Evolutionary conservation across 768 basidiomycete genomes (phyloP).

Genomic region (Xerocomellus dryophilus): DNA sequence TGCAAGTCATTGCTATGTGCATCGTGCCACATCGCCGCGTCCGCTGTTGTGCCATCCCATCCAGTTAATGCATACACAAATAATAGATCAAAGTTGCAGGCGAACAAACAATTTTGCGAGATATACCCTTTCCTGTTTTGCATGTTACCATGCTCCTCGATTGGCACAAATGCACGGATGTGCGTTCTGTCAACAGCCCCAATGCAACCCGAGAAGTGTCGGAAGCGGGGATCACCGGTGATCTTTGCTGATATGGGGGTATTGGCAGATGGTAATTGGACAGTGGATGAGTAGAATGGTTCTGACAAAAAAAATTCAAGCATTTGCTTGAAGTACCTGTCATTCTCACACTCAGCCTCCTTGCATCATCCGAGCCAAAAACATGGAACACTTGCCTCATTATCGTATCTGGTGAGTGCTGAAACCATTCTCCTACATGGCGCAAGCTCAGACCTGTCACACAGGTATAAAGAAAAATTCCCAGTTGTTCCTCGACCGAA

Average conservation of each 20-base stretch:
- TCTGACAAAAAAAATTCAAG: conserved; percentile 1
- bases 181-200: background rate
- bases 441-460: too few relatives aligned
- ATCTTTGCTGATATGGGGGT: background rate
- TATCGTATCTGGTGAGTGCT: too few relatives aligned
- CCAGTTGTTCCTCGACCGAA: too few relatives aligned
- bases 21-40: conserved; percentile 11
- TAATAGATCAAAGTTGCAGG: conserved; percentile 14
- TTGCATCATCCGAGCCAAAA: too few relatives aligned
- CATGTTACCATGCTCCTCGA: conserved; percentile 2
- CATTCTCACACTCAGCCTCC: too few relatives aligned
- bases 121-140: conserved; percentile 14
- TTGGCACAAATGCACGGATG: background rate
- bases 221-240: background rate
- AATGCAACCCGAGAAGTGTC: conserved; percentile 1
- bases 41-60: conserved; percentile 16
- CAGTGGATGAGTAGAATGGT: conserved; percentile 1
- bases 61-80: conserved; percentile 15
- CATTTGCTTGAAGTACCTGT: conserved; percentile 15
- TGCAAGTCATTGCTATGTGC: conserved; percentile 2
- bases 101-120: conserved; percentile 20
- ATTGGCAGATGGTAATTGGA: background rate
- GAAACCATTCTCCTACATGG: too few relatives aligned
- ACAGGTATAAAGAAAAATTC: too few relatives aligned
- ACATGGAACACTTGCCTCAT: too few relatives aligned